A percentile compares a stretch with the other conserved stretches of the same genome.
phyloP scores from a whole-genome alignment of 352 stramenopile genomes.

The Thalassiosira ordinaria region DNA sequence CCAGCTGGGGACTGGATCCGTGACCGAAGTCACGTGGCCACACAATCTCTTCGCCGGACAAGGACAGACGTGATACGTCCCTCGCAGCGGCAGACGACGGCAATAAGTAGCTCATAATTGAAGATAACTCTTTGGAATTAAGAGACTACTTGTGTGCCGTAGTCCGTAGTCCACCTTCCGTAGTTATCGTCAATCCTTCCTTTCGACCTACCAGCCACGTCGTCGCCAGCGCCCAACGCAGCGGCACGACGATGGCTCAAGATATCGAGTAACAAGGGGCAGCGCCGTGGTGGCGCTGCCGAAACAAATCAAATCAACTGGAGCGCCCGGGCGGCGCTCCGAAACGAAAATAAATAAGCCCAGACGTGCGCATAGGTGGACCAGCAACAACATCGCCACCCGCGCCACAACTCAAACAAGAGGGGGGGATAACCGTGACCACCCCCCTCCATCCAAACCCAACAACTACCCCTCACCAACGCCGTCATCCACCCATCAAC shows the following conservation, averaged over 20 bases:
- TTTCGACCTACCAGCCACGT: no score
- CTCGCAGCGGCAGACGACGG: no score
- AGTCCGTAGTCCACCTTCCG: no score
- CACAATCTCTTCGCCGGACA: background rate
- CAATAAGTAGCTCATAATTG: no score
- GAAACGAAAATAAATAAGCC: constrained; percentile 3
- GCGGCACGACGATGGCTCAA: background rate
- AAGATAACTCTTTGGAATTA: no score
- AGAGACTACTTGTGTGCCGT: no score
- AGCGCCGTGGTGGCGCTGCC: background rate
- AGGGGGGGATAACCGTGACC: background rate
- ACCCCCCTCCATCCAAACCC: background rate
- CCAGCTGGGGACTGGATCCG: no score
- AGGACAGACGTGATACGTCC: background rate
- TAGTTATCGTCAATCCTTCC: no score
- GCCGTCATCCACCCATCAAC: background rate
- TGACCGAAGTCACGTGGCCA: no score
- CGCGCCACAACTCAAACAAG: background rate
- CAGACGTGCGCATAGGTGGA: background rate
- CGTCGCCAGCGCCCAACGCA: background rate
- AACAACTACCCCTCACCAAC: background rate
- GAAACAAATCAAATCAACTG: constrained; percentile 8
- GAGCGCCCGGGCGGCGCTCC: background rate
- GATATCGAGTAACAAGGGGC: background rate
- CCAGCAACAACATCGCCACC: background rate